These are phyloP conservation scores for Cordyceps pruinosa DNA, from an alignment of 2,329 filamentous ascomycete species.

Conservation along the genomic window DNA sequence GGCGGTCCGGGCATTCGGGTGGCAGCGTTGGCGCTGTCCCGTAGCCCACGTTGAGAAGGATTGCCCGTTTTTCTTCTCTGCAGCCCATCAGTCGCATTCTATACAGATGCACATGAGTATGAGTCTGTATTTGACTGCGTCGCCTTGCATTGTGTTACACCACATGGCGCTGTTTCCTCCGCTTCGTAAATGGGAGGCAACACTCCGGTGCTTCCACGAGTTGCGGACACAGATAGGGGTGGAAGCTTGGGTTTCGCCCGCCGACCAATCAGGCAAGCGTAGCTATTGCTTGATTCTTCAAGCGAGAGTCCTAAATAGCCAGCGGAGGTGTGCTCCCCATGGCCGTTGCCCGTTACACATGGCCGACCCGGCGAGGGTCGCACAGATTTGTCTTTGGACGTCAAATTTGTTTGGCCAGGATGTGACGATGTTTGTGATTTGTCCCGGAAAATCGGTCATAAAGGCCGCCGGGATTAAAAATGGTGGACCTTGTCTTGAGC, in stretches of 20 bases:
- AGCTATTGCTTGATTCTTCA: not conserved
- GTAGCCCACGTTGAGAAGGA: not conserved
- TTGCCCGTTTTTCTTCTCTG: not conserved
- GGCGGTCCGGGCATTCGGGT: not conserved
- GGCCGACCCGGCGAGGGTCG: not conserved
- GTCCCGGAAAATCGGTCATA: not conserved
- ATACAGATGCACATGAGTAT: not conserved
- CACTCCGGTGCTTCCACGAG: not conserved
- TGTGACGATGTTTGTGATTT: not conserved
- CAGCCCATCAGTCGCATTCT: not conserved
- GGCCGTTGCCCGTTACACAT: not conserved
- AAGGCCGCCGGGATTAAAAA: not conserved
- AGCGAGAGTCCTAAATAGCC: not conserved
- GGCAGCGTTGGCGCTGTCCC: not conserved
- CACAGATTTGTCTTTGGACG: not conserved
- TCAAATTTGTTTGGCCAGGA: not conserved
- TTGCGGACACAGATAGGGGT: not conserved
- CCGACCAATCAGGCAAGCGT: too few relatives aligned
- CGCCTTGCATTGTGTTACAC: not conserved
- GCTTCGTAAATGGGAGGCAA: not conserved
- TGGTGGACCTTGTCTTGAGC: not conserved
- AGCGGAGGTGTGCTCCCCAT: not conserved
- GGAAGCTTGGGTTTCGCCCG: not conserved
- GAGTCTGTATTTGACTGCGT: not conserved
- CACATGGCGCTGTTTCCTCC: slow-evolving; percentile 3